Evolutionary conservation across 129 eudicot genomes (phyloP).

Genomic region (Smallanthus sonchifolius): DNA sequence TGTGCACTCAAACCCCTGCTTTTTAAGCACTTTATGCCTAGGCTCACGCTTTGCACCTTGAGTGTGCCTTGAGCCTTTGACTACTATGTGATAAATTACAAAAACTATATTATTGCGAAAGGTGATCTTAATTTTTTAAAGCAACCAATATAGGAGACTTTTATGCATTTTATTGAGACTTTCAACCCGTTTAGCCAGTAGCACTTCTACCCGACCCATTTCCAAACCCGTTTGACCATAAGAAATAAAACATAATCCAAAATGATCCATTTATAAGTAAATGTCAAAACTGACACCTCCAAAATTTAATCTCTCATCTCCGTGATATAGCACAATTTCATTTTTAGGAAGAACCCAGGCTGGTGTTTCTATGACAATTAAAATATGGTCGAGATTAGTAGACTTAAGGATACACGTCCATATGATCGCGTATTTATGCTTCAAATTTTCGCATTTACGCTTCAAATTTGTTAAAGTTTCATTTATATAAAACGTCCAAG

Average conservation of each 20-base stretch:
- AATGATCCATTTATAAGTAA: neutral
- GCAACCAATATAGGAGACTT: neutral
- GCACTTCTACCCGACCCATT: neutral
- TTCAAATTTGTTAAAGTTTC: neutral
- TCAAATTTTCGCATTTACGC: no score
- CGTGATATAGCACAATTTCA: neutral
- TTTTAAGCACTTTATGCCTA: no score
- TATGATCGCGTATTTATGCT: neutral
- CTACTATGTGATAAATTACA: neutral
- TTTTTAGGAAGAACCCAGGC: neutral
- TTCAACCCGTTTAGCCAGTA: neutral
- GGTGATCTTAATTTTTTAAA: neutral
- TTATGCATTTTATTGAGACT: neutral
- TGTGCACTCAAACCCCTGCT: no score
- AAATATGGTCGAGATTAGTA: neutral
- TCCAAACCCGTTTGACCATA: neutral
- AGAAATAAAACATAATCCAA: neutral
- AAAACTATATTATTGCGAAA: neutral
- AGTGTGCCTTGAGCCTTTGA: no score
- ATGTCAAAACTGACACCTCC: neutral
- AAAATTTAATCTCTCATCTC: neutral
- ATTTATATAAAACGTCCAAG: neutral
- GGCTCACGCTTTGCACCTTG: no score
- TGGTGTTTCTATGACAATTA: neutral
- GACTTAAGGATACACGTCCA: neutral